Evolutionary conservation across 495 filamentous ascomycete genomes (phyloP).

Genomic region (Penicillium verhagenii): DNA sequence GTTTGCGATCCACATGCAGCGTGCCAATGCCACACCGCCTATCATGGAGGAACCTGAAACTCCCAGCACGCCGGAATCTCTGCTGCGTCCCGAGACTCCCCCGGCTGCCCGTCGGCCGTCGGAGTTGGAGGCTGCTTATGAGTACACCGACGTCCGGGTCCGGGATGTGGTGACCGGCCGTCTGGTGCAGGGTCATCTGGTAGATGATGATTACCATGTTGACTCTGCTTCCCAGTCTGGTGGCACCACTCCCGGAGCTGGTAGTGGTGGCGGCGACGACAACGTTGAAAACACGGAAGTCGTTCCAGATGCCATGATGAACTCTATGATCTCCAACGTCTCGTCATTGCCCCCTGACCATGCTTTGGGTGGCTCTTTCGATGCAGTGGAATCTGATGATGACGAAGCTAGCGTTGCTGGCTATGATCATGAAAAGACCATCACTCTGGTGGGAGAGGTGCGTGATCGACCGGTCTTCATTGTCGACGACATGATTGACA

Average conservation of each 20-base stretch:
- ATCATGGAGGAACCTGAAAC: constrained; percentile 21
- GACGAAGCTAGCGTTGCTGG: constrained; percentile 77
- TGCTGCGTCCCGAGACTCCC: constrained; percentile 37
- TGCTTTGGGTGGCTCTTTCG: constrained; percentile 78
- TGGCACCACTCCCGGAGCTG: constrained; percentile 40
- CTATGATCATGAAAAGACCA: constrained; percentile 81
- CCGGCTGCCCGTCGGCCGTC: constrained; percentile 39
- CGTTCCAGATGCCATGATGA: constrained; percentile 60
- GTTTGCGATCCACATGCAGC: constrained; percentile 34
- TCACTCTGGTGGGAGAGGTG: constrained; percentile 94
- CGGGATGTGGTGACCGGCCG: constrained; percentile 89
- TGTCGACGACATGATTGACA: constrained; percentile 99
- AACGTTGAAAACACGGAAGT: constrained; percentile 41
- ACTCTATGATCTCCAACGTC: constrained; percentile 61
- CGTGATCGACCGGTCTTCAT: constrained; percentile 82
- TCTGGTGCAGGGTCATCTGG: constrained; percentile 93
- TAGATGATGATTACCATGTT: constrained; percentile 89
- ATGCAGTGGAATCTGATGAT: constrained; percentile 80
- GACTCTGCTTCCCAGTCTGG: constrained; percentile 64
- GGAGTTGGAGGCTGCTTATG: constrained; percentile 52
- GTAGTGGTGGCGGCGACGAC: constrained; percentile 20
- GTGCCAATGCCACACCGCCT: constrained; percentile 14
- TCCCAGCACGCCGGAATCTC: not conserved
- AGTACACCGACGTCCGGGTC: constrained; percentile 84
- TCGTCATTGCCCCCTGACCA: constrained; percentile 56